Percentiles rank a stretch among this genome's conserved stretches.
These are phyloP conservation scores for Byssochlamys sp. DNA, from an alignment of 2,329 filamentous ascomycete genomes.

Conservation along the genomic window DNA sequence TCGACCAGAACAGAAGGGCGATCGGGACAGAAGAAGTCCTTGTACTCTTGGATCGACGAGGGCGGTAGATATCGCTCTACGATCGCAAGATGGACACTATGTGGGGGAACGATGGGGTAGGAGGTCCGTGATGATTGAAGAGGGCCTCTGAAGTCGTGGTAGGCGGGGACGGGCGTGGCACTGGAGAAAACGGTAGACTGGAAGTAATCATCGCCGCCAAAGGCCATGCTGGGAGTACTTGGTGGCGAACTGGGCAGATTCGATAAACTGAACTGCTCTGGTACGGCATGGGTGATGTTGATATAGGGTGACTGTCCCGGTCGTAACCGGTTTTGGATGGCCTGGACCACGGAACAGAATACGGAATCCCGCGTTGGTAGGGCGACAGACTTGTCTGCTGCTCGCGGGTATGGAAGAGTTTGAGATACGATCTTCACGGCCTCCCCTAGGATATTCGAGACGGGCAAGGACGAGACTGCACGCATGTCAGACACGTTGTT, in stretches of 20 bases:
- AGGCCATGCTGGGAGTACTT: slow-evolving; percentile 42
- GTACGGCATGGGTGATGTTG: slow-evolving; percentile 55
- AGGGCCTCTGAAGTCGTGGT: slow-evolving; percentile 45
- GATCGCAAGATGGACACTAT: slow-evolving; percentile 51
- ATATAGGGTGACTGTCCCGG: slow-evolving; percentile 48
- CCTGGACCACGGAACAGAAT: slow-evolving; percentile 46
- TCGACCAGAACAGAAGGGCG: slow-evolving; percentile 52
- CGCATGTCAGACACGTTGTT: not conserved
- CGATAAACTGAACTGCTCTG: slow-evolving; percentile 51
- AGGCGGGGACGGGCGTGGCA: slow-evolving; percentile 50
- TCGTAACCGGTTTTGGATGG: slow-evolving; percentile 45
- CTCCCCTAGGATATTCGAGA: slow-evolving; percentile 28
- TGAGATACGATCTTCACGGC: slow-evolving; percentile 51
- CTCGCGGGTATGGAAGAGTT: slow-evolving; percentile 46
- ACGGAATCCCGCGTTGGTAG: slow-evolving; percentile 28
- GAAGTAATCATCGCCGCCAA: slow-evolving; percentile 52
- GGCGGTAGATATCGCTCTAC: slow-evolving; percentile 59
- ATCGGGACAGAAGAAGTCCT: slow-evolving; percentile 46
- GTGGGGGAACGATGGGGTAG: slow-evolving; percentile 50
- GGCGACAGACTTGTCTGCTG: slow-evolving; percentile 22
- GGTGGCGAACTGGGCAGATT: slow-evolving; percentile 56
- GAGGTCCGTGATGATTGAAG: slow-evolving; percentile 40
- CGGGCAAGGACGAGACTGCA: slow-evolving; percentile 29
- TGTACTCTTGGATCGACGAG: slow-evolving; percentile 48
- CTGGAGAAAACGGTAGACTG: slow-evolving; percentile 53